These are phyloP conservation scores for Colletotrichum scovillei DNA, from an alignment of 2,329 filamentous ascomycete genomes.

Conservation along the genomic window DNA sequence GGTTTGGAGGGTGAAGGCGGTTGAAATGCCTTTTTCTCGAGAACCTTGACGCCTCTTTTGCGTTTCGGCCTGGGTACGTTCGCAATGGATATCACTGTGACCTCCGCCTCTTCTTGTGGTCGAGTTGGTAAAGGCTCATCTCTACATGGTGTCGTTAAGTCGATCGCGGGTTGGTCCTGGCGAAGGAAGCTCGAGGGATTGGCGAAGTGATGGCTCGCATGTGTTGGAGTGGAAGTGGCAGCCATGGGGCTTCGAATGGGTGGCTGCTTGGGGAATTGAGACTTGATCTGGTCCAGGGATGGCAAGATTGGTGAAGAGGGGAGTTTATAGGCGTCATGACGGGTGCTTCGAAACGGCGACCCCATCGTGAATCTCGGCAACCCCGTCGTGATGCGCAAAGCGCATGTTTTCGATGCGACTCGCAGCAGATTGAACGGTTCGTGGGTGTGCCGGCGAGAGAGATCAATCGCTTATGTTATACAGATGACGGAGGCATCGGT, in stretches of 20 bases:
- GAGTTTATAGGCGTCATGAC: constrained; percentile 41
- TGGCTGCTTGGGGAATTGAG: constrained; percentile 42
- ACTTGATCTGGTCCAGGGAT: constrained; percentile 60
- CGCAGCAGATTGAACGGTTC: constrained; percentile 44
- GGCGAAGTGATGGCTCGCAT: not conserved
- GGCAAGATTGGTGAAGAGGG: constrained; percentile 69
- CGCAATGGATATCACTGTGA: constrained; percentile 22
- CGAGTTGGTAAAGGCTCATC: constrained; percentile 1
- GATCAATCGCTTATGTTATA: not conserved
- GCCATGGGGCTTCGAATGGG: constrained; percentile 2
- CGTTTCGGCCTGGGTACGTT: constrained; percentile 28
- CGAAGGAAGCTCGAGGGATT: constrained; percentile 22
- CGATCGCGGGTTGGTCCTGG: constrained; percentile 22
- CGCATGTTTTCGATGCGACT: constrained; percentile 53
- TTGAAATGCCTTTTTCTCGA: constrained; percentile 32
- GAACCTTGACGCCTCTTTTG: constrained; percentile 27
- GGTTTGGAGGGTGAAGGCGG: not conserved
- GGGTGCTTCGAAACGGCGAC: constrained; percentile 43
- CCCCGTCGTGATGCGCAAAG: constrained; percentile 56
- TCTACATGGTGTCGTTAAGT: constrained; percentile 33
- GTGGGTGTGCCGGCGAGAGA: not conserved
- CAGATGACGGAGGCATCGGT: not conserved
- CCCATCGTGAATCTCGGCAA: constrained; percentile 46
- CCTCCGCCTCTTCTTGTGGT: constrained; percentile 21
- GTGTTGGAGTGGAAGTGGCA: not conserved